Evolutionary conservation across 768 basidiomycete genomes (phyloP).

Genomic region (Boletus sp.): DNA sequence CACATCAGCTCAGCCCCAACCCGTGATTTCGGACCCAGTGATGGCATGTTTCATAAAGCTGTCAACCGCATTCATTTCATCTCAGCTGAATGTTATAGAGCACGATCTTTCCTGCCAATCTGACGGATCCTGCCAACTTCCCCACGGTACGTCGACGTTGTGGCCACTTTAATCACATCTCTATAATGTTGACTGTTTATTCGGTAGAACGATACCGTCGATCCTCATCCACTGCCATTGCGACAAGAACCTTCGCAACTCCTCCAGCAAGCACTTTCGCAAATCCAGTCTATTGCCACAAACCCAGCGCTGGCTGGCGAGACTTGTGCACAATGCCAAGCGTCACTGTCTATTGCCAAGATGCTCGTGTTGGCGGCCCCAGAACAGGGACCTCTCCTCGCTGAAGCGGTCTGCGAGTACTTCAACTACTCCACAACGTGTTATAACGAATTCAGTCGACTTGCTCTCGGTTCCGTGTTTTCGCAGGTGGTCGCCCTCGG

Average conservation of each 20-base stretch:
- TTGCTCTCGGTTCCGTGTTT: slow-evolving; percentile 41
- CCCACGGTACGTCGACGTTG: slow-evolving; percentile 35
- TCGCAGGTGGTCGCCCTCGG: slow-evolving; percentile 48
- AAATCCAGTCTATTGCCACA: slow-evolving; percentile 36
- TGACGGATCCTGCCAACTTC: slow-evolving; percentile 63
- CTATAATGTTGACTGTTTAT: background rate
- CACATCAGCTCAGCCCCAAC: slow-evolving; percentile 66
- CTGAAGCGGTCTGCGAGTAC: slow-evolving; percentile 40
- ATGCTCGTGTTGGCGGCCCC: slow-evolving; percentile 43
- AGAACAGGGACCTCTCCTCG: slow-evolving; percentile 40
- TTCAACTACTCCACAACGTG: slow-evolving; percentile 39
- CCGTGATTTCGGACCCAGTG: slow-evolving; percentile 66
- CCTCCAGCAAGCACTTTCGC: slow-evolving; percentile 36
- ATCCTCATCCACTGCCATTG: slow-evolving; percentile 44
- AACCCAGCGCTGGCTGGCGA: slow-evolving; percentile 37
- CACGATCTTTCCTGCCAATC: slow-evolving; percentile 49
- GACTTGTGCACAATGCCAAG: slow-evolving; percentile 40
- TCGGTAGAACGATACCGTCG: slow-evolving; percentile 39
- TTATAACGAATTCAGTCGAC: slow-evolving; percentile 30
- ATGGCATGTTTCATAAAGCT: slow-evolving; percentile 38
- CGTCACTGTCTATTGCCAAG: slow-evolving; percentile 38
- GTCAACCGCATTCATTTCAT: background rate
- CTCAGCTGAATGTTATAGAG: slow-evolving; percentile 35
- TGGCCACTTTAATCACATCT: background rate
- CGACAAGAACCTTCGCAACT: slow-evolving; percentile 34